phyloP scores from a whole-genome alignment of 2,329 filamentous ascomycete genomes.

The Sclerotinia nivalis region DNA sequence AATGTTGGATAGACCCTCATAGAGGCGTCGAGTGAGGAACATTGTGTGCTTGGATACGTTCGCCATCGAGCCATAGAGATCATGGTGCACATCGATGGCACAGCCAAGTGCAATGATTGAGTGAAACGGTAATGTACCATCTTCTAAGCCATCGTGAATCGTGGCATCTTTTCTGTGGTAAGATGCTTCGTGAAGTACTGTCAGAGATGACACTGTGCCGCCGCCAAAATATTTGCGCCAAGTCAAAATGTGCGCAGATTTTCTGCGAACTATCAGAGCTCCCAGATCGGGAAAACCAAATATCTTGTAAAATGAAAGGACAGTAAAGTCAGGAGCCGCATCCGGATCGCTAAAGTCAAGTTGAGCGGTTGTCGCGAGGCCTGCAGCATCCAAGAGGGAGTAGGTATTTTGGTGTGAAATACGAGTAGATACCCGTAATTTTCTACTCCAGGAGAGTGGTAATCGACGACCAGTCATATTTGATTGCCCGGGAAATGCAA shows the following conservation, averaged over 20 bases:
- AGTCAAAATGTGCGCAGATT: slow-evolving; percentile 62
- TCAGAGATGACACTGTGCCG: slow-evolving; percentile 87
- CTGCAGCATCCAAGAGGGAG: slow-evolving; percentile 83
- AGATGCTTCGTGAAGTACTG: slow-evolving; percentile 68
- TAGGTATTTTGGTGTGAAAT: slow-evolving; percentile 47
- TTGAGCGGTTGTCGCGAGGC: slow-evolving; percentile 72
- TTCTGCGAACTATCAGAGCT: slow-evolving; percentile 75
- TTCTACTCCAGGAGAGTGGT: slow-evolving; percentile 66
- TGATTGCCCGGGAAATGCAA: slow-evolving; percentile 81
- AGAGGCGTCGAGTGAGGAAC: slow-evolving; percentile 61
- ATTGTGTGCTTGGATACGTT: slow-evolving; percentile 69
- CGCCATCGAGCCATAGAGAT: slow-evolving; percentile 70
- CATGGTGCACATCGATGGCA: slow-evolving; percentile 68
- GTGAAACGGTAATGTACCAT: slow-evolving; percentile 88
- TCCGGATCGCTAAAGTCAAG: slow-evolving; percentile 66
- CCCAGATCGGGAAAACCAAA: slow-evolving; percentile 94
- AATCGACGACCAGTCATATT: slow-evolving; percentile 48
- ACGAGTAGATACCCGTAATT: slow-evolving; percentile 45
- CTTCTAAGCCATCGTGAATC: slow-evolving; percentile 80
- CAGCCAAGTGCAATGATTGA: slow-evolving; percentile 79
- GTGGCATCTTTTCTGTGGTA: slow-evolving; percentile 77
- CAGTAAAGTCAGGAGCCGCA: slow-evolving; percentile 76
- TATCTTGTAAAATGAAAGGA: slow-evolving; percentile 90
- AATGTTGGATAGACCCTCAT: slow-evolving; percentile 57
- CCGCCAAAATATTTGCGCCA: slow-evolving; percentile 83